Percentiles rank a stretch among this genome's conserved stretches.
These are phyloP conservation scores for Pisolithus sp. DNA, from an alignment of 768 basidiomycete species.

Conservation along the genomic window DNA sequence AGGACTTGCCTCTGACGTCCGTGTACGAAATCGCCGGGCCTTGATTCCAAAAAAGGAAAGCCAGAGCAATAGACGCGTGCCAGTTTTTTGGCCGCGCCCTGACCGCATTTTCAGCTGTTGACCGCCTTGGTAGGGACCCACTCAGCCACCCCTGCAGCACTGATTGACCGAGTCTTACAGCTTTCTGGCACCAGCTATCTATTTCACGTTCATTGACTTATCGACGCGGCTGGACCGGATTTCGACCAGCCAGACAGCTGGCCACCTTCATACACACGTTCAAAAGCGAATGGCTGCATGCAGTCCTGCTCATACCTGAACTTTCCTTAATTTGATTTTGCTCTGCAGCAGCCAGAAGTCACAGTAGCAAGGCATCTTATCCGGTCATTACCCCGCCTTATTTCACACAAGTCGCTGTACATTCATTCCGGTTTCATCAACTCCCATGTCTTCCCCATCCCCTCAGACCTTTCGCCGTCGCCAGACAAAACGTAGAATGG, in stretches of 20 bases:
- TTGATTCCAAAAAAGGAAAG: too few species aligned
- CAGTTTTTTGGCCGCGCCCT: too few species aligned
- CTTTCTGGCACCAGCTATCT: too few species aligned
- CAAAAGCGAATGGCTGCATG: constrained; percentile 16
- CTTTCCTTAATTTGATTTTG: constrained; percentile 5
- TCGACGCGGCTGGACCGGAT: constrained; percentile 14
- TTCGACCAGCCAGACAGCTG: neutral
- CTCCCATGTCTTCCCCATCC: constrained; percentile 16
- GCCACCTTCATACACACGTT: constrained; percentile 1
- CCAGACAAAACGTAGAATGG: constrained; percentile 14
- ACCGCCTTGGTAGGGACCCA: too few species aligned
- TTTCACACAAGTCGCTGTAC: constrained; percentile 3
- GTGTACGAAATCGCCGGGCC: too few species aligned
- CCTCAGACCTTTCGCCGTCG: constrained; percentile 21
- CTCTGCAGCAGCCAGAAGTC: constrained; percentile 5
- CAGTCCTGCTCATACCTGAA: constrained; percentile 8
- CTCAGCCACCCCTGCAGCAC: too few species aligned
- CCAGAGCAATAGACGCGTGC: too few species aligned
- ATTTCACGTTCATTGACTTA: too few species aligned
- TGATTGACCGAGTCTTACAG: too few species aligned
- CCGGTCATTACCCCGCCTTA: constrained; percentile 1
- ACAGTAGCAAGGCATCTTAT: constrained; percentile 1
- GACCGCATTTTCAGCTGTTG: too few species aligned
- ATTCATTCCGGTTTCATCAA: constrained; percentile 13
- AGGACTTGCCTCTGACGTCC: too few species aligned